Evolutionary conservation across 164 flowering plant species (phyloP).

Genomic region (Cinnamomum micranthum): DNA sequence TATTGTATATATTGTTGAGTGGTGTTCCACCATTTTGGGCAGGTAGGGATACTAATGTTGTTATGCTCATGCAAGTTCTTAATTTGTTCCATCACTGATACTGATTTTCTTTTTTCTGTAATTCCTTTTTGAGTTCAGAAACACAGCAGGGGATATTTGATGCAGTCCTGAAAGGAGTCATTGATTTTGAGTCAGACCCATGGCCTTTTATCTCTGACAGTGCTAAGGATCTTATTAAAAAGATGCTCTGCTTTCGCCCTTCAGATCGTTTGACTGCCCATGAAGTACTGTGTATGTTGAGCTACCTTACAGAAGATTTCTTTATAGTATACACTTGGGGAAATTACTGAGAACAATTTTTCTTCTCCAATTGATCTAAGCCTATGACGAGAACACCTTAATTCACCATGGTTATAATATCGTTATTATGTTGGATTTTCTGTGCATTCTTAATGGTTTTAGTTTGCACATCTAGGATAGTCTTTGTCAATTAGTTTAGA

Average conservation of each 20-base stretch:
- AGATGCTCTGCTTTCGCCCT: slow-evolving; percentile 84
- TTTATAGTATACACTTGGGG: not conserved
- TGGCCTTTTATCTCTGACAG: slow-evolving; percentile 98
- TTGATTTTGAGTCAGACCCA: slow-evolving; percentile 97
- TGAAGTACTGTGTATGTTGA: slow-evolving; percentile 83
- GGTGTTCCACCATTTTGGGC: slow-evolving; percentile 99
- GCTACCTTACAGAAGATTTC: slow-evolving; percentile 1
- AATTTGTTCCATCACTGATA: not conserved
- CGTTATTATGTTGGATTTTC: no score
- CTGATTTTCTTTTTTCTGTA: not conserved
- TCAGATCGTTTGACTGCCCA: slow-evolving; percentile 89
- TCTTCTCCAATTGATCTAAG: not conserved
- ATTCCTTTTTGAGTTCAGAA: slow-evolving; percentile 30
- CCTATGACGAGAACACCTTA: not conserved
- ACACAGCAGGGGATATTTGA: slow-evolving; percentile 79
- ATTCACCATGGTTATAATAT: not conserved
- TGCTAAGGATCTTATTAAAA: slow-evolving; percentile 87
- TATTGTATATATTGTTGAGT: slow-evolving; percentile 82
- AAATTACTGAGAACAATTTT: not conserved
- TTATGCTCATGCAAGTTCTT: not conserved
- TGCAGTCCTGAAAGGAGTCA: slow-evolving; percentile 86
- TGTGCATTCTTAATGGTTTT: no score
- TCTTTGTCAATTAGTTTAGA: no score
- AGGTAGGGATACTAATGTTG: slow-evolving; percentile 34
- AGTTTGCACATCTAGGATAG: no score